Percentiles rank a stretch among this genome's conserved stretches.
Evolutionary conservation across 495 filamentous ascomycete genomes (phyloP).

Genomic region (Penicillium alfredii): DNA sequence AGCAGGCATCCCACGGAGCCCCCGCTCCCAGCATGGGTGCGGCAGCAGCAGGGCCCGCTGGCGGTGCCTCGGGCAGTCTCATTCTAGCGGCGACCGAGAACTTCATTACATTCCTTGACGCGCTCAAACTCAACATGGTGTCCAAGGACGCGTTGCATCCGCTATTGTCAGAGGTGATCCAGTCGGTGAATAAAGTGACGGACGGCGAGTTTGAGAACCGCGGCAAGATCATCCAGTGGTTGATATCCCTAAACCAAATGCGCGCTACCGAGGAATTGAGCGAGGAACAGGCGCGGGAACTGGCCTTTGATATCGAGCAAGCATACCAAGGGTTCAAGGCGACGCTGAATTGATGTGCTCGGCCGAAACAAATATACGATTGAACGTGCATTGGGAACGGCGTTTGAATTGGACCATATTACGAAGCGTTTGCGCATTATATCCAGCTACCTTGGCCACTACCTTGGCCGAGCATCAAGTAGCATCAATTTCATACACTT

Average conservation of each 20-base stretch:
- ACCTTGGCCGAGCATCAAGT: too few relatives aligned
- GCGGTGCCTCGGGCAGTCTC: constrained; percentile 61
- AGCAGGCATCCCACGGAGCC: constrained; percentile 44
- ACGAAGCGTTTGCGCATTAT: too few relatives aligned
- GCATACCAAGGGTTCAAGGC: constrained; percentile 90
- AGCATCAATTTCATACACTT: too few relatives aligned
- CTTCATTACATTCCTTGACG: constrained; percentile 97
- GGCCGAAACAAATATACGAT: background rate
- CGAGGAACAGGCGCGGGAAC: constrained; percentile 80
- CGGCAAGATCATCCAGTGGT: constrained; percentile 96
- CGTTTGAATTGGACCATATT: too few relatives aligned
- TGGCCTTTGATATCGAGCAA: constrained; percentile 81
- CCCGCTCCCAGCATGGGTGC: constrained; percentile 38
- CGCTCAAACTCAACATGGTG: constrained; percentile 77
- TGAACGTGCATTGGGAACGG: constrained; percentile 7
- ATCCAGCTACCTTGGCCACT: too few relatives aligned
- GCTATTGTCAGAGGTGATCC: constrained; percentile 87
- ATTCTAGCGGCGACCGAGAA: constrained; percentile 88
- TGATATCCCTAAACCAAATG: constrained; percentile 97
- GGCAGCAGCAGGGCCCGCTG: constrained; percentile 29
- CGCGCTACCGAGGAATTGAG: constrained; percentile 84
- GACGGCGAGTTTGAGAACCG: constrained; percentile 87
- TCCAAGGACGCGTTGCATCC: constrained; percentile 96
- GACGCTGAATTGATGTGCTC: constrained; percentile 43
- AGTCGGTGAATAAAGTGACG: constrained; percentile 93